Evolutionary conservation across 495 filamentous ascomycete species (phyloP), one percentile per base, ranked within the genome.

Genomic region (Hamigera avellanea): DNA sequence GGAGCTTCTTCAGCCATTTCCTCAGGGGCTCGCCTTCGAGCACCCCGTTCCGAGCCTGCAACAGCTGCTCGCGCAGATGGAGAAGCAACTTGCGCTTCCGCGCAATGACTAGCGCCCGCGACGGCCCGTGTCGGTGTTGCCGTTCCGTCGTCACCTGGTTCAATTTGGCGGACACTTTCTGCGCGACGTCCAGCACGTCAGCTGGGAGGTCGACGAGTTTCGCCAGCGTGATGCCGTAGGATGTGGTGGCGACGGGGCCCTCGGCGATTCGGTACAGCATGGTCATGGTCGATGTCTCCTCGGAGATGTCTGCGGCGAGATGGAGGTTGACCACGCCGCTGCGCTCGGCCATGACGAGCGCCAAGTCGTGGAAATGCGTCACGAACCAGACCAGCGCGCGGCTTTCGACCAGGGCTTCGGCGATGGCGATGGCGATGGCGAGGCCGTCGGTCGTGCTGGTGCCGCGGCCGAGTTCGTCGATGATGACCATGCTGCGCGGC

Each of bases 391-490:
- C 75, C 2, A 85, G 60, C 0, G 85, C 72, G 35, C 72, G 67
- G 39, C 75, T 88, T 21, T 83, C 67, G 8, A 98, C 71, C 13
- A 98, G 62, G 1, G 83, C 82, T 63, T 96, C 91, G 3, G 86
- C 75, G 48, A 95, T 80, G 15, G 85, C 78, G 32, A 95, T 53
- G n/a, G 91, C 87, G 49, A 96, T 84, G 10, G 83, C 79, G 8
- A 95, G 62, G 0, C 93, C 91, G 53, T 96, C 93, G 29, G 77
- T 73, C 1, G 82, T 85, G 52, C 85, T 89, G 8, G 93, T 96
- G 6, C 88, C 93, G 14, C 91, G 74, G 12, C 91, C 89, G 16
- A 98, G 76, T 50, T 98, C 91, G 49, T 98, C 93, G 41, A 96
- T 74, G 31, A 98, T 83, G 12, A 82, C 76, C 56, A 95, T 63